Evolutionary conservation across 306 rosid genomes (phyloP), one percentile per base, ranked within the genome.

Genomic region (Senna tora): DNA sequence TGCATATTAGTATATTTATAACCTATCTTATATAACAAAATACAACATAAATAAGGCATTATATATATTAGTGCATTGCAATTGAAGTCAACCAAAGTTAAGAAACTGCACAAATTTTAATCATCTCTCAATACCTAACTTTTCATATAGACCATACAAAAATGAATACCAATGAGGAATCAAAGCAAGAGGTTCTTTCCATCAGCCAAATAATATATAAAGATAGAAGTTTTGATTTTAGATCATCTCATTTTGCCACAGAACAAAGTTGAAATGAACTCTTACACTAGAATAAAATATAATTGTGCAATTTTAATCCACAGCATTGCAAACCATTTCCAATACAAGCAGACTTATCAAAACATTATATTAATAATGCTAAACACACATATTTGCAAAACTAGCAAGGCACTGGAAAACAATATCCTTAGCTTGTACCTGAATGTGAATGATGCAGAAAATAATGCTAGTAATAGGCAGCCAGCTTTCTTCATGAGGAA

Each of bases 401-500:
- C 3, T 4, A n/a, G n/a, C 22, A 70, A 5, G 17, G 62, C 41
- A 53, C 0, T 1, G 32, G 60, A 34, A 55, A 77, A 38, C 52
- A 55, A 10, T 15, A 51, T 30, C 63, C 51, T 16, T 49, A 62
- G 33, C 34, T 52, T 36, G 52, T 84, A 89, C 99, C 99, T 94
- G 99, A 76, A 89, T 64, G 65, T 94, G 99, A 84, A 88, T 69
- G 13, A 91, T 79, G 90, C 99, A 82, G 82, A 88, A 83, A 32
- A 94, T 56, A 66, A 94, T 89, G 87, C 99, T 89, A 57, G 88
- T 91, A 68, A 94, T 85, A 33, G 98, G 97, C 73, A 91, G 85
- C 98, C 97, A 94, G 66, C 96, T 91, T 56, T 94, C 98, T 67
- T 94, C 96, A 2, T 95, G 95, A 0, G 96, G 89, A 58, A 91